These are phyloP conservation scores for Biscogniauxia marginata DNA, from an alignment of 2,329 filamentous ascomycete genomes.

Conservation along the genomic window DNA sequence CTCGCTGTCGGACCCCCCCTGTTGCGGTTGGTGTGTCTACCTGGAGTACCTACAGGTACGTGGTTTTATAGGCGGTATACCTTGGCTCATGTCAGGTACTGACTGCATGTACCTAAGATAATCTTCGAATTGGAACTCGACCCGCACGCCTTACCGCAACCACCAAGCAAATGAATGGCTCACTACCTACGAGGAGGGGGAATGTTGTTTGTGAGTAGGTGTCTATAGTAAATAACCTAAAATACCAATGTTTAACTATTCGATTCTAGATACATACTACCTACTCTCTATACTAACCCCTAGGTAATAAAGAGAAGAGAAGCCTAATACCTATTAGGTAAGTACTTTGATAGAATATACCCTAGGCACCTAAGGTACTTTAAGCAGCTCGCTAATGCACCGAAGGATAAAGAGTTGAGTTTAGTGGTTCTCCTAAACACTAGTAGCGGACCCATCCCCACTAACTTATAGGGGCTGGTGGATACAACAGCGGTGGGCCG, in stretches of 20 bases:
- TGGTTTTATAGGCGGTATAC: neutral
- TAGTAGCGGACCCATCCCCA: neutral
- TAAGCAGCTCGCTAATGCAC: too few species aligned
- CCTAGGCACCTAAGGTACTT: too few species aligned
- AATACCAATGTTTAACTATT: too few species aligned
- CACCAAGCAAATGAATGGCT: neutral
- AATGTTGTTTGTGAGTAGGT: neutral
- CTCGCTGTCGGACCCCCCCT: neutral
- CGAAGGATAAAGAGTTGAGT: neutral
- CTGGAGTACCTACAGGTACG: neutral
- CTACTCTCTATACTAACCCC: too few species aligned
- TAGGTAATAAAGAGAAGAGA: too few species aligned
- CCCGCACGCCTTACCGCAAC: neutral
- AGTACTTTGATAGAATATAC: too few species aligned
- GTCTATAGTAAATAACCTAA: too few species aligned
- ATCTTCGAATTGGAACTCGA: neutral
- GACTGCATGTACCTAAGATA: neutral
- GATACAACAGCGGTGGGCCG: constrained; percentile 7
- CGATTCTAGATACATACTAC: too few species aligned
- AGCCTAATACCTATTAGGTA: neutral
- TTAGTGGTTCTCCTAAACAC: neutral
- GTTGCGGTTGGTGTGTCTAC: neutral
- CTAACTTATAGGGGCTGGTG: neutral
- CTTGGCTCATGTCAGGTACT: neutral
- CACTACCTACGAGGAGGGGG: neutral